A percentile compares a stretch with the other conserved stretches of the same genome.
Conservation (phyloP, 2,329 filamentous ascomycete species). For the Fusarium neocosmosporiellum region DNA sequence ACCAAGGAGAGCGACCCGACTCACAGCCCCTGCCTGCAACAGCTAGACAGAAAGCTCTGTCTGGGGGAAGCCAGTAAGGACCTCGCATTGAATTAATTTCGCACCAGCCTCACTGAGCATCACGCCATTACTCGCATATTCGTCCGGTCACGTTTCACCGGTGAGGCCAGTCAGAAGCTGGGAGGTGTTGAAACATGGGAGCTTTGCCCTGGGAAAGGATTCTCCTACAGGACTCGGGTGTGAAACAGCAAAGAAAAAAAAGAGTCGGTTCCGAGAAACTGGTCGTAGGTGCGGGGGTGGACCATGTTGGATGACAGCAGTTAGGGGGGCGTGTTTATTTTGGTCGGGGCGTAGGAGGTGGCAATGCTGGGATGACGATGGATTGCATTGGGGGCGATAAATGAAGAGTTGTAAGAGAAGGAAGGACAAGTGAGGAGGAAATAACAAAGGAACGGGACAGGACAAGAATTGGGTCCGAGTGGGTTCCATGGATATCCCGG, state of each 20-base stretch:
- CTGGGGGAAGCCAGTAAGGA: slow-evolving; percentile 4
- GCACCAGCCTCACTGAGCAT: slow-evolving; percentile 29
- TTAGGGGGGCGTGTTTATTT: slow-evolving; percentile 31
- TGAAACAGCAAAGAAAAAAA: slow-evolving; percentile 23
- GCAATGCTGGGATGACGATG: slow-evolving; percentile 12
- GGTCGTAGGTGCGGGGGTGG: slow-evolving; percentile 43
- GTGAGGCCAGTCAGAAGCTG: slow-evolving; percentile 22
- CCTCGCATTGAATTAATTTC: slow-evolving; percentile 40
- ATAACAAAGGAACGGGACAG: background rate
- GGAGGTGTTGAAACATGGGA: slow-evolving; percentile 20
- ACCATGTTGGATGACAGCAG: slow-evolving; percentile 41
- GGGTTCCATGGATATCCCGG: slow-evolving; percentile 36
- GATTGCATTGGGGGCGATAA: background rate
- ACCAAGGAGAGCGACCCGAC: background rate
- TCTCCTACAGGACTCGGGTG: slow-evolving; percentile 2
- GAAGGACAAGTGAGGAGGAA: background rate
- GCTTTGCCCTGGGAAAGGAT: slow-evolving; percentile 13
- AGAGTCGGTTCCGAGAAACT: slow-evolving; percentile 38
- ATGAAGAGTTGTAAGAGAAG: background rate
- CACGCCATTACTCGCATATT: slow-evolving; percentile 43
- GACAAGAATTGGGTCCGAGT: background rate
- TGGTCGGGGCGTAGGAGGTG: slow-evolving; percentile 29
- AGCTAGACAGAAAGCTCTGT: background rate
- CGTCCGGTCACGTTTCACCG: slow-evolving; percentile 41
- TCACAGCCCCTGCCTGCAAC: background rate